These are phyloP conservation scores for Alternaria tenuissima DNA, from an alignment of 2,329 filamentous ascomycete species.

Conservation along the genomic window DNA sequence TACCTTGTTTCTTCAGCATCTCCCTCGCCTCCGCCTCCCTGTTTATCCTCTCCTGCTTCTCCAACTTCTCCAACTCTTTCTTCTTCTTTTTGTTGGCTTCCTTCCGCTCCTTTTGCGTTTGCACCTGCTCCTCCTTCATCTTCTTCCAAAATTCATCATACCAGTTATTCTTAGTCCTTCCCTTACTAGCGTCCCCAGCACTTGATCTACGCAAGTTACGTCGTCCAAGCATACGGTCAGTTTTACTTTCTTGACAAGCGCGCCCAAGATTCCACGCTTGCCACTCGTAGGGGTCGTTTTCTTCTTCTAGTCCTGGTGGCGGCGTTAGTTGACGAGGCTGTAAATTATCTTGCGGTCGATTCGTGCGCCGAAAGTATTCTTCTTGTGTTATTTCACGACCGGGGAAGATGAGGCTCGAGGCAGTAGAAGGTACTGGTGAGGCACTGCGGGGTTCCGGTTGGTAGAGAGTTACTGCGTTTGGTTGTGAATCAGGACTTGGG, in stretches of 20 bases:
- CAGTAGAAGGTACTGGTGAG: neutral
- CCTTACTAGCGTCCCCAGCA: neutral
- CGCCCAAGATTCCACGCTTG: neutral
- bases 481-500: neutral
- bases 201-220: neutral
- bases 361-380: conserved; percentile 8
- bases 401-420: conserved; percentile 6
- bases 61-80: neutral
- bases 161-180: neutral
- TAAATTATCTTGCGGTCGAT: neutral
- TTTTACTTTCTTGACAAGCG: neutral
- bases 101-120: neutral
- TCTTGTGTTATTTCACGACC: neutral
- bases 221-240: neutral
- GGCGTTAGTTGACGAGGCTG: neutral
- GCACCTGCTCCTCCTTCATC: conserved; percentile 4
- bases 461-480: neutral
- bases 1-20: neutral
- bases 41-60: neutral
- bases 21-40: neutral
- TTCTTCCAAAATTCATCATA: conserved; percentile 1
- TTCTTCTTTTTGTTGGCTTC: neutral
- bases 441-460: neutral
- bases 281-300: conserved; percentile 11
- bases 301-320: neutral